Percentiles rank a stretch among this genome's conserved stretches.
Evolutionary conservation across 164 flowering plant species (phyloP).

Genomic region (Nelumbo lutea): DNA sequence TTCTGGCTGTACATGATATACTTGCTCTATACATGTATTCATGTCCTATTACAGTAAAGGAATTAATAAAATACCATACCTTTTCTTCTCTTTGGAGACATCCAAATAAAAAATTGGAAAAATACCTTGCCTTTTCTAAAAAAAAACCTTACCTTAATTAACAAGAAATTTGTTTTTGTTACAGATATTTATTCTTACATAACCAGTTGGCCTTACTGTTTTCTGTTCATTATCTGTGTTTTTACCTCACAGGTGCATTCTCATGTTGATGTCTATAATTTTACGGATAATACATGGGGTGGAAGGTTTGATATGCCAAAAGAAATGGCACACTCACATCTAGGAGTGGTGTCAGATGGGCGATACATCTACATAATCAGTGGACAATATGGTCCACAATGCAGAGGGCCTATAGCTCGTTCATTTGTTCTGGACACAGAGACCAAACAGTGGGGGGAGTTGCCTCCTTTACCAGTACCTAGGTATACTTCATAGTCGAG

Average conservation of each 20-base stretch:
- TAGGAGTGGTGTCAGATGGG: constrained; percentile 88
- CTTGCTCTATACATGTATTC: no score
- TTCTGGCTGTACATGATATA: no score
- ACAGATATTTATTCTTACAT: background rate
- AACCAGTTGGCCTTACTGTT: background rate
- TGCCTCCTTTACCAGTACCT: constrained; percentile 81
- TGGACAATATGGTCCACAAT: constrained; percentile 96
- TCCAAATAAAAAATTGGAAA: no score
- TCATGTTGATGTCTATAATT: constrained; percentile 84
- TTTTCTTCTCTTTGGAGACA: no score
- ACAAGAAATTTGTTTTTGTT: no score
- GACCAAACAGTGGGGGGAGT: constrained; percentile 57
- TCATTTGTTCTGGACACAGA: constrained; percentile 68
- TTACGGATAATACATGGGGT: constrained; percentile 76
- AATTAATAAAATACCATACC: no score
- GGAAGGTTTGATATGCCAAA: constrained; percentile 81
- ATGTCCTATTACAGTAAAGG: no score
- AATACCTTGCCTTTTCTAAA: no score
- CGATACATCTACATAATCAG: constrained; percentile 78
- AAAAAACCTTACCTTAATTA: no score
- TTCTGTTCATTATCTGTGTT: background rate
- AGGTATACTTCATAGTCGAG: constrained; percentile 41
- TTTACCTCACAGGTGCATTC: constrained; percentile 66
- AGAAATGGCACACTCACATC: constrained; percentile 95
- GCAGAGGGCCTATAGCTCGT: constrained; percentile 71